Evolutionary conservation across 176 grass and related monocot genomes (phyloP), one percentile per base, ranked within the genome.

Genomic region (Ensete glaucum): DNA sequence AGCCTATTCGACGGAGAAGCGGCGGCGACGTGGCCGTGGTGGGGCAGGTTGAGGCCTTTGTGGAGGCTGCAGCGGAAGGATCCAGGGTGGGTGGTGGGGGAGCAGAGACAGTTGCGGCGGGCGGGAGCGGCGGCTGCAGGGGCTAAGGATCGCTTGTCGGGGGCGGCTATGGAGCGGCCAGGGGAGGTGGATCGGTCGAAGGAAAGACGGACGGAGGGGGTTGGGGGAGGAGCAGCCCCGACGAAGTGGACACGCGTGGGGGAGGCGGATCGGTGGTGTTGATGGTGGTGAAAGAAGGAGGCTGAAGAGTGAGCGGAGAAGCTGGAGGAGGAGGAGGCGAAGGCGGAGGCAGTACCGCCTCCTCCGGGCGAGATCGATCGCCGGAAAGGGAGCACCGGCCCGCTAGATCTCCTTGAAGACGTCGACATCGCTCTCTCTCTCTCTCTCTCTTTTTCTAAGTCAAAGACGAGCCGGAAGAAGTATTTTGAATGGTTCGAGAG

Each of bases 391-490:
- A 92, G 72, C 0, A 80, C 54, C 0, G 78, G 75, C 0, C 67
- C 80, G 24, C 89, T 82, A 1, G 86, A 87, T 29, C 83, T 67
- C 29, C 75, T 84, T 0, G 89, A 72, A n/a, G 81, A 25, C 16
- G 68, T 21, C 52, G 78, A 68, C 67, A 87, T 80, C 58, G 4
- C 34, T 43, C 34, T 43, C 34, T 43, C 34, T 25, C 24, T 25
- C 24, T 25, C 24, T 43, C 34, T 43, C 34, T 43, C 9, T 0
- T 1, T 24, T 24, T 73, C 5, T 13, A 2, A 50, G 20, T n/a
- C 15, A 70, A 14, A 34, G 13, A 48, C 0, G 16, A 50, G 1
- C n/a, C 16, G 20, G 16, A 69, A 1, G 6, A 2, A 4, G 1
- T 16, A n/a, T 0, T 16, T 16, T 10, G 16, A 43, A 3, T 17